A percentile compares a stretch with the other conserved stretches of the same genome.
Conservation (phyloP, 2,329 filamentous ascomycete genomes). For the Colletotrichum horii region DNA sequence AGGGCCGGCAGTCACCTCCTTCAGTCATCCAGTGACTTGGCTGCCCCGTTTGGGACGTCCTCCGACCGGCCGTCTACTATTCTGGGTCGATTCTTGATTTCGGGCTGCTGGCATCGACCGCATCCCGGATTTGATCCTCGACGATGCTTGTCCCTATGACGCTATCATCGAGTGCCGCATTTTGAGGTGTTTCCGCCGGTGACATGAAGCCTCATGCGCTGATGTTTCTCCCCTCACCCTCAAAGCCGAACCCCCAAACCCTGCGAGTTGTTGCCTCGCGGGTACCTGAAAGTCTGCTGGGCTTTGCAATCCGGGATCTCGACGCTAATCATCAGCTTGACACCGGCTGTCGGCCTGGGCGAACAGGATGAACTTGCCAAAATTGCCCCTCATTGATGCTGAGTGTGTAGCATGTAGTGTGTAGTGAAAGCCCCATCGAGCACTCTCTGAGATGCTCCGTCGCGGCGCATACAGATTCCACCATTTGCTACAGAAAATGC, state of each 20-base stretch:
- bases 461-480: background rate
- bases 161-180: background rate
- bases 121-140: background rate
- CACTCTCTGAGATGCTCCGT: background rate
- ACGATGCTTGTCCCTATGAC: background rate
- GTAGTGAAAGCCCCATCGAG: background rate
- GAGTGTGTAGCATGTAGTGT: background rate
- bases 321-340: background rate
- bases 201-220: background rate
- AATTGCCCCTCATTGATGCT: background rate
- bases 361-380: background rate
- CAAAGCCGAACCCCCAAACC: background rate
- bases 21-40: background rate
- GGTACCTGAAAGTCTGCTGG: conserved; percentile 18
- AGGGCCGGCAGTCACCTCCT: background rate
- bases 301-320: background rate
- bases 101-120: background rate
- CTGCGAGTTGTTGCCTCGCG: conserved; percentile 4
- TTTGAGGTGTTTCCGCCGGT: background rate
- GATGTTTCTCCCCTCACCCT: background rate
- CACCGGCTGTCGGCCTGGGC: background rate
- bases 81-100: conserved; percentile 8
- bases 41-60: background rate
- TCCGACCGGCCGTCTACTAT: background rate
- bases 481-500: background rate